These are phyloP conservation scores for Beta vulgaris DNA, from an alignment of 148 eudicot genomes.

Conservation along the genomic window DNA sequence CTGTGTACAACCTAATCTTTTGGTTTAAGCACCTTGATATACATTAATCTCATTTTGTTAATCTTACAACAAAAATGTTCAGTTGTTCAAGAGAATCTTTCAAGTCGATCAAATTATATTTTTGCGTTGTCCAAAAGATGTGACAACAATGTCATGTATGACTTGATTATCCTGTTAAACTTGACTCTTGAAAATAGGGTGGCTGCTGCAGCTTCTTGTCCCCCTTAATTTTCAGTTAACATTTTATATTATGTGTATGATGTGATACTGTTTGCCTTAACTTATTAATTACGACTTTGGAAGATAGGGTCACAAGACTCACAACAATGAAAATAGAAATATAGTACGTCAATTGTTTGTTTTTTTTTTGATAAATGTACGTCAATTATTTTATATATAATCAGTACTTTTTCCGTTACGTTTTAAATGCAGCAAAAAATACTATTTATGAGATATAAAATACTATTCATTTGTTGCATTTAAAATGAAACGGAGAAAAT, in stretches of 20 bases:
- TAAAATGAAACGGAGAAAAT: too few relatives aligned
- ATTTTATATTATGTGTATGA: not conserved
- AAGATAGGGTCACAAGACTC: too few relatives aligned
- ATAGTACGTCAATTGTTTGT: too few relatives aligned
- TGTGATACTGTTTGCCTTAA: not conserved
- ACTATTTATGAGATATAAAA: too few relatives aligned
- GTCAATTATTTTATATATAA: too few relatives aligned
- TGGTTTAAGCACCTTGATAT: not conserved
- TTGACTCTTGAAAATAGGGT: slow-evolving; percentile 23
- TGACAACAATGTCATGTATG: slow-evolving; percentile 15
- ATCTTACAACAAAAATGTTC: not conserved
- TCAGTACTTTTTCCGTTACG: too few relatives aligned
- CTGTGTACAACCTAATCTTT: not conserved
- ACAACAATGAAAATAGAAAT: too few relatives aligned
- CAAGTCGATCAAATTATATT: slow-evolving; percentile 14
- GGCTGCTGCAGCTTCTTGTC: slow-evolving; percentile 11
- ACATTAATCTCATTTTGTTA: not conserved
- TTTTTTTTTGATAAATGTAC: too few relatives aligned
- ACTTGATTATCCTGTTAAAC: not conserved
- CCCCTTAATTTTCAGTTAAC: not conserved
- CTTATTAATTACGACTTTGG: not conserved
- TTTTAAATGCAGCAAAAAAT: too few relatives aligned
- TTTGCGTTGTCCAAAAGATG: not conserved
- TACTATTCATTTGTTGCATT: too few relatives aligned
- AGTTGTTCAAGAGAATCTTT: slow-evolving; percentile 15